These are phyloP conservation scores for Prunus mume DNA, from an alignment of 306 rosid species.

Conservation along the genomic window DNA sequence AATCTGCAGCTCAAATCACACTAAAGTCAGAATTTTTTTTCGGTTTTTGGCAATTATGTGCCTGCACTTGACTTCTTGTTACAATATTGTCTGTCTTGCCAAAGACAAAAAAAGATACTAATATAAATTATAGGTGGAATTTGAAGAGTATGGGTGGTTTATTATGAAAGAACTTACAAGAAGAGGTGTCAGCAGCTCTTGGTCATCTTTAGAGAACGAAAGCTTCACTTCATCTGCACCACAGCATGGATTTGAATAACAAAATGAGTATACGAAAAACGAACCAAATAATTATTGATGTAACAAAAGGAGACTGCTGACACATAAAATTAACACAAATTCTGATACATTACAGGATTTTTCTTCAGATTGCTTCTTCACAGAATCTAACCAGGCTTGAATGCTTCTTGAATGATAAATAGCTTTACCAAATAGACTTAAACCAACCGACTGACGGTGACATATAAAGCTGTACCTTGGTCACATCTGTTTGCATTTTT, in stretches of 20 bases:
- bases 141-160: background rate
- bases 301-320: background rate
- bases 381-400: too few relatives aligned
- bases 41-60: background rate
- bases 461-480: too few relatives aligned
- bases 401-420: too few relatives aligned
- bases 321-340: too few relatives aligned
- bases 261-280: background rate
- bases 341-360: too few relatives aligned
- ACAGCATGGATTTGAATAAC: background rate
- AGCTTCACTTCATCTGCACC: conserved; percentile 11
- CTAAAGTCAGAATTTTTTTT: background rate
- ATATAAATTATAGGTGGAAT: background rate
- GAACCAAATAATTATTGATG: background rate
- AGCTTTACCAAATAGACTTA: too few relatives aligned
- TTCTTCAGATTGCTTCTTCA: too few relatives aligned
- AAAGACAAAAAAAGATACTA: background rate
- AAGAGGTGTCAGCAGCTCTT: conserved; percentile 25
- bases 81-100: conserved; percentile 16
- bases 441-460: too few relatives aligned
- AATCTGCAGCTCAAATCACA: conserved; percentile 8
- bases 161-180: conserved; percentile 1
- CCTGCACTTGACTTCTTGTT: conserved; percentile 10
- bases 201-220: conserved; percentile 12
- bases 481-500: too few relatives aligned